phyloP scores from a whole-genome alignment of 2,329 filamentous ascomycete species.

The Claviceps pusilla region DNA sequence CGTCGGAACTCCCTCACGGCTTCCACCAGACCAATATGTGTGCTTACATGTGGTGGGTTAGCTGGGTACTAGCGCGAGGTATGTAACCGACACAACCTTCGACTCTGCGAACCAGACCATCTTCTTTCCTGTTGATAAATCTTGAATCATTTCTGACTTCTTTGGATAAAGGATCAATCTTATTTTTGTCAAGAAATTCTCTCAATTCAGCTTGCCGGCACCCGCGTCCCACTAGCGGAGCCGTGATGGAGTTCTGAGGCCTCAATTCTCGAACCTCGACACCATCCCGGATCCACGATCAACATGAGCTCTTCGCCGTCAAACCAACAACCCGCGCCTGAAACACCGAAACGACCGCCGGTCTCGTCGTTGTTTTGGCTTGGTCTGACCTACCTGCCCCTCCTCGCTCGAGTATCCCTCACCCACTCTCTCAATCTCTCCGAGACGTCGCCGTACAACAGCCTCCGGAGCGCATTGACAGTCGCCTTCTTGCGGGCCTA shows the following conservation, averaged over 20 bases:
- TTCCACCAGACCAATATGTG: too few species aligned
- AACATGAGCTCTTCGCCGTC: slow-evolving; percentile 1
- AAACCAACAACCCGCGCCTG: neutral
- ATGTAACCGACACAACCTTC: too few species aligned
- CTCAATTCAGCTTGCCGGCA: too few species aligned
- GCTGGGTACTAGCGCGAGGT: too few species aligned
- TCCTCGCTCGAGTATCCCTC: slow-evolving; percentile 32
- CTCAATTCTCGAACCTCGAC: neutral
- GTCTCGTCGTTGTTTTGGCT: slow-evolving; percentile 15
- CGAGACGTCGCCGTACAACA: slow-evolving; percentile 58
- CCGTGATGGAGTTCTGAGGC: neutral
- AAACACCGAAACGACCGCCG: neutral
- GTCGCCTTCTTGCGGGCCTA: slow-evolving; percentile 58
- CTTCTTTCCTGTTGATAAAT: neutral
- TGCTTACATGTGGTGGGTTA: too few species aligned
- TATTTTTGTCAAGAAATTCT: too few species aligned
- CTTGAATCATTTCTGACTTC: too few species aligned
- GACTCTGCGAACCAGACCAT: neutral
- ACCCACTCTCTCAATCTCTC: slow-evolving; percentile 54
- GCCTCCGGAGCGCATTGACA: slow-evolving; percentile 59
- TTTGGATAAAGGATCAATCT: too few species aligned
- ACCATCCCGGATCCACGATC: neutral
- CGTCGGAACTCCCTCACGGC: too few species aligned
- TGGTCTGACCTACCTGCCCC: slow-evolving; percentile 46
- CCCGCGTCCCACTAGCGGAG: too few species aligned